Percentiles rank a stretch among this genome's conserved stretches.
Conservation (phyloP, 768 basidiomycete genomes). For the Russula sp. region DNA sequence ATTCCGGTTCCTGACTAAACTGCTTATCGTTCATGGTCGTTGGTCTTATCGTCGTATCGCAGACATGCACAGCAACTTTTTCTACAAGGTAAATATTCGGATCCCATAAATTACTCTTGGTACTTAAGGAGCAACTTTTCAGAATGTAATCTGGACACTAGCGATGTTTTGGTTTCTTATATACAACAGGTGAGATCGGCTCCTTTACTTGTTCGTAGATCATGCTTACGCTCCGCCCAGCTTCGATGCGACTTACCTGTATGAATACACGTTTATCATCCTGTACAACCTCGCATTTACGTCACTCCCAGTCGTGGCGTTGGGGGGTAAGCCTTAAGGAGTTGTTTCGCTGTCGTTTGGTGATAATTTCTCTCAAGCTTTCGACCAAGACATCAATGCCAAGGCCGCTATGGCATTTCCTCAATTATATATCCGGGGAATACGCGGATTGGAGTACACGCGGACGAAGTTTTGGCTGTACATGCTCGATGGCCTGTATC, state of each 20-base stretch:
- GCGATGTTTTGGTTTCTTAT: slow-evolving; percentile 92
- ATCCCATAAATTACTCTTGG: slow-evolving; percentile 3
- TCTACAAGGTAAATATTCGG: slow-evolving; percentile 73
- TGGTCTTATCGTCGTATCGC: slow-evolving; percentile 97
- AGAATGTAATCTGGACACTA: slow-evolving; percentile 92
- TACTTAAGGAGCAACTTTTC: slow-evolving; percentile 7
- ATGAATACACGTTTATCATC: slow-evolving; percentile 90
- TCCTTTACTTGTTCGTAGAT: slow-evolving; percentile 2
- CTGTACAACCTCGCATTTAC: slow-evolving; percentile 92
- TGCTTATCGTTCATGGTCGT: slow-evolving; percentile 88
- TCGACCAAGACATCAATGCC: slow-evolving; percentile 93
- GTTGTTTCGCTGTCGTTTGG: background rate
- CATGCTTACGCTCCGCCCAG: slow-evolving; percentile 34
- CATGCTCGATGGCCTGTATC: slow-evolving; percentile 92
- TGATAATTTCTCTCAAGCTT: slow-evolving; percentile 41
- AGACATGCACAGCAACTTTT: slow-evolving; percentile 97
- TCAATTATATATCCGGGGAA: slow-evolving; percentile 92
- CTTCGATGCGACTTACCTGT: slow-evolving; percentile 92
- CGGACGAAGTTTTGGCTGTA: slow-evolving; percentile 88
- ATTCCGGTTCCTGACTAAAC: slow-evolving; percentile 87
- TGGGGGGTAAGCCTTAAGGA: slow-evolving; percentile 60
- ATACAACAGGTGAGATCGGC: slow-evolving; percentile 64
- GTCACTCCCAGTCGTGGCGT: slow-evolving; percentile 81
- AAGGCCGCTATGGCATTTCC: slow-evolving; percentile 88
- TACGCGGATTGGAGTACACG: slow-evolving; percentile 90